Evolutionary conservation across 108 stramenopile species (phyloP).

Genomic region (Skeletonema potamos): DNA sequence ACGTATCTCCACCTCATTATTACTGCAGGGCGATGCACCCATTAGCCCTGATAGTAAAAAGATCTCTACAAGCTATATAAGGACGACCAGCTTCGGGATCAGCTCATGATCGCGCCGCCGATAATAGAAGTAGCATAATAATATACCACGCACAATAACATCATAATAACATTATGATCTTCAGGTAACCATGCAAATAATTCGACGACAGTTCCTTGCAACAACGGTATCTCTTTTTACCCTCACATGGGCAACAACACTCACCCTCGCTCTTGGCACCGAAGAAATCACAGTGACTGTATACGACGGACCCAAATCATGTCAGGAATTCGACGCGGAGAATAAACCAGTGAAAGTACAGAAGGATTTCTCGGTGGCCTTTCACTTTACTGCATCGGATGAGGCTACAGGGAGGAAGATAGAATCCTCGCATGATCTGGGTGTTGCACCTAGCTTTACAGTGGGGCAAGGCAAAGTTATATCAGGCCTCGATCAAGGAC

Average conservation of each 20-base stretch:
- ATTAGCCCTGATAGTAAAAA: too few relatives aligned
- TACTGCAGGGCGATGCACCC: too few relatives aligned
- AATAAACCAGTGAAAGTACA: slow-evolving; percentile 19
- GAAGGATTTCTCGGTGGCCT: slow-evolving; percentile 1
- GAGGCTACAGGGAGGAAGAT: slow-evolving; percentile 10
- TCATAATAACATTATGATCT: too few relatives aligned
- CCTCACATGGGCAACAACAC: background rate
- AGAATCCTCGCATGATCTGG: slow-evolving; percentile 28
- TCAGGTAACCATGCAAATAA: background rate
- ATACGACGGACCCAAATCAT: slow-evolving; percentile 27
- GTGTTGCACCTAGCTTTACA: slow-evolving; percentile 28
- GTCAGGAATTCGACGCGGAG: background rate
- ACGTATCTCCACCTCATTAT: too few relatives aligned
- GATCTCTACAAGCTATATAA: too few relatives aligned
- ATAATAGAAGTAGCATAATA: too few relatives aligned
- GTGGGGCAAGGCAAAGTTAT: slow-evolving; percentile 39
- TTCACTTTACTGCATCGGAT: slow-evolving; percentile 29
- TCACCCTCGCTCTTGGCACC: background rate
- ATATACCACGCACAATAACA: too few relatives aligned
- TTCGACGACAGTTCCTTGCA: background rate
- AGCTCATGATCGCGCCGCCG: too few relatives aligned
- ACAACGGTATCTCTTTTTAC: too few relatives aligned
- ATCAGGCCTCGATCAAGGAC: slow-evolving; percentile 24
- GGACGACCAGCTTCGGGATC: too few relatives aligned
- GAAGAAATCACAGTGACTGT: slow-evolving; percentile 19